Base-by-base conservation (phyloP, 1,284 basidiomycete genomes). In the Moesziomyces parantarcticus region DNA sequence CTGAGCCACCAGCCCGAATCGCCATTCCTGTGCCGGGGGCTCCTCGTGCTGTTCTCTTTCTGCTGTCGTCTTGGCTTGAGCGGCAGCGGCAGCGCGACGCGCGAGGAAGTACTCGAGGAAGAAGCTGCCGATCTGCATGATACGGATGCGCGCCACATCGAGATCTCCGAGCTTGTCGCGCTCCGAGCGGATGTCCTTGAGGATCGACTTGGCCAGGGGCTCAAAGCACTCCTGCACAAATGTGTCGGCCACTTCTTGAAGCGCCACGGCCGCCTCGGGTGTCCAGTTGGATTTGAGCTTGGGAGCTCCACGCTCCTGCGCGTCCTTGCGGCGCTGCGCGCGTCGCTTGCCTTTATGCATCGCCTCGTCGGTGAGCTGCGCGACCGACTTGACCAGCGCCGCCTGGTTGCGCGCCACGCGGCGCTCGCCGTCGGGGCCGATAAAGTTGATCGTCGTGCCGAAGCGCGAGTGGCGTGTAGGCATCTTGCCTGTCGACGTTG, bases 71-170 rank as follows among this genome's bases (percentile, higher is more conserved):
- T 43, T 61, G 39, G 58, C 55, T 18, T 39, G 54, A 25, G 48
- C 51, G 3, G 55, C 55, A 23, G 58, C 65, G 13, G 66, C 46
- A 7, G 60, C 53, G 21, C 72, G 72, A 14, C 78, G 79, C 25
- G 71, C 48, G 11, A 79, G 62, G 52, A 82, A 83, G 51, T 81
- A 84, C 23, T 81, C 81, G 22, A 84, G 64, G 65, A 83, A 84
- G 55, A 78, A 84, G 18, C 67, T 54, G 18, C 69, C 76, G 11
- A 82, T 54, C 46, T 78, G 74, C 78, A 84, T 78, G 41, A 78
- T 66, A 13, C 75, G 73, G 48, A 82, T 60, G 10, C 82, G 71
- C 13, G 82, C 81, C 14, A 68, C 50, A 23, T 82, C 82, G 26
- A 82, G 48, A 49, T 83, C 77, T 26, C 81, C 81, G 18, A 83